A percentile compares a stretch with the other conserved stretches of the same genome.
Conservation (phyloP, 257 asterid genomes). For the Nicotiana attenuata region DNA sequence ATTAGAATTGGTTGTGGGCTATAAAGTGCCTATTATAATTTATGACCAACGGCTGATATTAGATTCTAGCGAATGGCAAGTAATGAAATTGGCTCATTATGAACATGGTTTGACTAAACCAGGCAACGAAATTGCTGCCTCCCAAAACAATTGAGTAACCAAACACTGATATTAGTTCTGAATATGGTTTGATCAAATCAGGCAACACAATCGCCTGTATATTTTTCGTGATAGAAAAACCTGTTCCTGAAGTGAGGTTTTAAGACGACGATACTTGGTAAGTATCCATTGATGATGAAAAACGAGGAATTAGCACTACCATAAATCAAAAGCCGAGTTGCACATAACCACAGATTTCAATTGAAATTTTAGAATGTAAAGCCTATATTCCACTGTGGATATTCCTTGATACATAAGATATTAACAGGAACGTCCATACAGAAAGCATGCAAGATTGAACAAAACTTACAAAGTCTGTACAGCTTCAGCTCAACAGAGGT, state of each 20-base stretch:
- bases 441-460: conserved; percentile 26
- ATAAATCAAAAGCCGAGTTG: no score
- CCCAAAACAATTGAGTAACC: no score
- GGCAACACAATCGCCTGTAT: not conserved
- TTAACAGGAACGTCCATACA: not conserved
- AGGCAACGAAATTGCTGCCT: no score
- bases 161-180: not conserved
- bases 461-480: conserved; percentile 46
- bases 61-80: no score
- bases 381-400: not conserved
- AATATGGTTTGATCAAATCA: not conserved
- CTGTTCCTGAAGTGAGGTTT: no score
- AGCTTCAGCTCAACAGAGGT: conserved; percentile 22
- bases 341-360: no score
- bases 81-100: no score
- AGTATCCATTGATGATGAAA: not conserved
- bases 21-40: no score
- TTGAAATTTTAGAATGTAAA: no score
- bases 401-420: not conserved
- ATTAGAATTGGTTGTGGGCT: no score
- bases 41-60: no score
- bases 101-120: no score
- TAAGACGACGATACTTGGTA: not conserved
- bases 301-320: not conserved
- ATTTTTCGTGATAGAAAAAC: not conserved